A percentile compares a stretch with the other conserved stretches of the same genome.
Conservation (phyloP, 1,284 basidiomycete genomes). For the Earliella scabrosa region DNA sequence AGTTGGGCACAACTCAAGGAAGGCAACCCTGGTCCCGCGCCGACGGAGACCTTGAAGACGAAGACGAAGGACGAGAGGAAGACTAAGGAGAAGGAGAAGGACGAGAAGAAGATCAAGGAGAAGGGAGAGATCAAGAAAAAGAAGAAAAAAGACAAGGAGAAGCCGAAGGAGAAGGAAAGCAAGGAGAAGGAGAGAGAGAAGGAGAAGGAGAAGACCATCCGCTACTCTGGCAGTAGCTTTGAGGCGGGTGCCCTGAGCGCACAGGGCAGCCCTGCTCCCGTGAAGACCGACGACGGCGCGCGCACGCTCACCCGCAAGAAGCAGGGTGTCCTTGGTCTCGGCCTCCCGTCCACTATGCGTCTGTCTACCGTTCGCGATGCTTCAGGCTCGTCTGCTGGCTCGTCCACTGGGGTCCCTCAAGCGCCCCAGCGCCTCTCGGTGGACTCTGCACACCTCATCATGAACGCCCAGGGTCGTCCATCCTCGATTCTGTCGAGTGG, state of each 20-base stretch:
- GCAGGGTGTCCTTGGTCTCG: slow-evolving; percentile 56
- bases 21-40: slow-evolving; percentile 26
- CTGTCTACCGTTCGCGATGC: slow-evolving; percentile 49
- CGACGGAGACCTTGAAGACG: slow-evolving; percentile 16
- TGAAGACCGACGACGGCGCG: slow-evolving; percentile 21
- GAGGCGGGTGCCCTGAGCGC: slow-evolving; percentile 60
- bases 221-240: slow-evolving; percentile 62
- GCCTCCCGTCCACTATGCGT: slow-evolving; percentile 49
- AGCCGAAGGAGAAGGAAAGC: slow-evolving; percentile 37
- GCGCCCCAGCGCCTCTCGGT: slow-evolving; percentile 46
- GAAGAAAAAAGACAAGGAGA: slow-evolving; percentile 36
- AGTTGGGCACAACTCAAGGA: slow-evolving; percentile 67
- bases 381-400: slow-evolving; percentile 41
- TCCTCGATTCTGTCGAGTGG: slow-evolving; percentile 53
- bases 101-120: slow-evolving; percentile 33
- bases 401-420: slow-evolving; percentile 21
- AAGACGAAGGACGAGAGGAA: slow-evolving; percentile 28
- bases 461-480: slow-evolving; percentile 37
- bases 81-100: slow-evolving; percentile 29
- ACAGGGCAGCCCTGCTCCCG: slow-evolving; percentile 34
- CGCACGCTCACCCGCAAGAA: slow-evolving; percentile 56
- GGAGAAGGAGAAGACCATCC: slow-evolving; percentile 42
- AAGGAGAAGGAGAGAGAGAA: slow-evolving; percentile 36
- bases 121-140: slow-evolving; percentile 36
- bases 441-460: slow-evolving; percentile 44